These are phyloP conservation scores for Eremochloa ophiuroides DNA, from an alignment of 176 grass and related monocot species.

Conservation along the genomic window DNA sequence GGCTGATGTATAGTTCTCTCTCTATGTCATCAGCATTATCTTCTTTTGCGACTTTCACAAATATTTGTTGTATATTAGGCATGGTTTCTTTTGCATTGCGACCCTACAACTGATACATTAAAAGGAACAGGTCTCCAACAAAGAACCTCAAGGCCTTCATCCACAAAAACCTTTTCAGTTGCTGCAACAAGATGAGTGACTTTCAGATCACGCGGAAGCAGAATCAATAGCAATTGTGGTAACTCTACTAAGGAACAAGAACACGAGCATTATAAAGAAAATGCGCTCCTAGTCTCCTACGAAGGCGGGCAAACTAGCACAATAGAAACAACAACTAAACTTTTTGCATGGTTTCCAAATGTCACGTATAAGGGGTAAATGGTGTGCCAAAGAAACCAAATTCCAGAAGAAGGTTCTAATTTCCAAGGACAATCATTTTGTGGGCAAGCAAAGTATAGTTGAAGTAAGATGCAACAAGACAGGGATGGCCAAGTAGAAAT, in stretches of 20 bases:
- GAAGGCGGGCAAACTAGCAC: constrained; percentile 2
- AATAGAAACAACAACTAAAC: background rate
- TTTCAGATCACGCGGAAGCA: constrained; percentile 35
- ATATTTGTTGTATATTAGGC: constrained; percentile 90
- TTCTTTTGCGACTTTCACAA: constrained; percentile 88
- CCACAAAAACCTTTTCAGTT: constrained; percentile 71
- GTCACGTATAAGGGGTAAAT: background rate
- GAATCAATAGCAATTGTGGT: background rate
- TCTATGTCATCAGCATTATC: constrained; percentile 93
- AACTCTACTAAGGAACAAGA: constrained; percentile 8
- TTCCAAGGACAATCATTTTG: background rate
- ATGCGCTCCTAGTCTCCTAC: background rate
- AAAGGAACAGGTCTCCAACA: constrained; percentile 92
- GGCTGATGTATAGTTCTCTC: constrained; percentile 92
- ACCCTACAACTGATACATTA: constrained; percentile 77
- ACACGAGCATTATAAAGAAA: background rate
- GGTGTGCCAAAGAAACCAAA: background rate
- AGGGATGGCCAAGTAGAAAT: constrained; percentile 18
- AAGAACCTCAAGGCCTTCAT: constrained; percentile 93
- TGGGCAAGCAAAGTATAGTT: constrained; percentile 4
- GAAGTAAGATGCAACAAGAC: background rate
- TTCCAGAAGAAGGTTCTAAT: background rate
- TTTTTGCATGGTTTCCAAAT: background rate
- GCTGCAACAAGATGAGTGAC: constrained; percentile 49
- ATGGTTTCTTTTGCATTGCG: constrained; percentile 90